A percentile compares a stretch with the other conserved stretches of the same genome.
Conservation (phyloP, 768 basidiomycete genomes). For the Tylopilus felleus region DNA sequence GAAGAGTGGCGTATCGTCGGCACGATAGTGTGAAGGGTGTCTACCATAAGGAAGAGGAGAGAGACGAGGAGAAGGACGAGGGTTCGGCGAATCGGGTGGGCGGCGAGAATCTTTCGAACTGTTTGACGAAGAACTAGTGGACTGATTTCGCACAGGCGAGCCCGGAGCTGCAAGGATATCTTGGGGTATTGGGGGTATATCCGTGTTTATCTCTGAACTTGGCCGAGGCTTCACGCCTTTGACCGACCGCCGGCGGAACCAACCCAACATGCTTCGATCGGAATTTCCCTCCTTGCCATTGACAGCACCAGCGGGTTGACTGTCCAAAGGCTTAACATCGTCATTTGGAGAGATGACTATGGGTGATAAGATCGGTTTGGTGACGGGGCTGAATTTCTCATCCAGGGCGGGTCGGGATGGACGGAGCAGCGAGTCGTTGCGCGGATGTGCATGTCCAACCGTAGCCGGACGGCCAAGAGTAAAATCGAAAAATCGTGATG, state of each 20-base stretch:
- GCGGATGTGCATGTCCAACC: constrained; percentile 12
- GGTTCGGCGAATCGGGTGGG: constrained; percentile 16
- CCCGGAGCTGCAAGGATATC: constrained; percentile 7
- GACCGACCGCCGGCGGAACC: constrained; percentile 31
- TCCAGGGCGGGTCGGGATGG: constrained; percentile 21
- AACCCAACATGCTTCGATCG: constrained; percentile 37
- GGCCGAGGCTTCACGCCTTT: constrained; percentile 23
- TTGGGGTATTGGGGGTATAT: constrained; percentile 13
- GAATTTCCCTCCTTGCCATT: constrained; percentile 36
- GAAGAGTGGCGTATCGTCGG: not conserved
- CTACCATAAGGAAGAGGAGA: constrained; percentile 17
- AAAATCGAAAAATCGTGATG: constrained; percentile 18
- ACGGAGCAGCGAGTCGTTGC: constrained; percentile 20
- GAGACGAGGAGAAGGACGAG: constrained; percentile 3
- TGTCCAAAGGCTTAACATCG: constrained; percentile 24
- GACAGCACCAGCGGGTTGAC: constrained; percentile 30
- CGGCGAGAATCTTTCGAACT: constrained; percentile 28
- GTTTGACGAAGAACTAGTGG: constrained; percentile 18
- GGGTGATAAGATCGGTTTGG: constrained; percentile 12
- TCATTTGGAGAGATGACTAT: constrained; percentile 19
- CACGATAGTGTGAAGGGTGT: constrained; percentile 1
- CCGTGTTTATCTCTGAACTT: constrained; percentile 17
- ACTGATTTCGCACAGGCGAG: constrained; percentile 24
- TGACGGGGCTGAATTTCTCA: constrained; percentile 19
- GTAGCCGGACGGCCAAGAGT: constrained; percentile 15